These are phyloP conservation scores for Malus hybrid DNA, from an alignment of 331 rosid genomes.

Conservation along the genomic window DNA sequence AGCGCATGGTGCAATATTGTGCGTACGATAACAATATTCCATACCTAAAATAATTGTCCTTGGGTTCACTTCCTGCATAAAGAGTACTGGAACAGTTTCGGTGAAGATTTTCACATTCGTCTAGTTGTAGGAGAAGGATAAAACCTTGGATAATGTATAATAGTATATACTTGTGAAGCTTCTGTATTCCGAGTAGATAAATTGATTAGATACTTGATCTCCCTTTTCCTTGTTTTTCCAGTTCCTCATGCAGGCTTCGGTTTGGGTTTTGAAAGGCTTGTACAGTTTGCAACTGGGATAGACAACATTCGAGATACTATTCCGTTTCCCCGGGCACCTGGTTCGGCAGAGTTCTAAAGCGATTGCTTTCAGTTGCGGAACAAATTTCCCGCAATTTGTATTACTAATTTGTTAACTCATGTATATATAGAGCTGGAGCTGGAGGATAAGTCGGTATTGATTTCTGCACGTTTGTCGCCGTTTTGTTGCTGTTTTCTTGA, in stretches of 20 bases:
- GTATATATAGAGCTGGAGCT: background rate
- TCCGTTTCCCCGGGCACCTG: slow-evolving; percentile 91
- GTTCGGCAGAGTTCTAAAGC: slow-evolving; percentile 67
- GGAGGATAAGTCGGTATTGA: too few relatives aligned
- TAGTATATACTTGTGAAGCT: background rate
- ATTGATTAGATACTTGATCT: background rate
- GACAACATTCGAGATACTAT: slow-evolving; percentile 87
- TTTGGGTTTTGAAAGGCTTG: slow-evolving; percentile 90
- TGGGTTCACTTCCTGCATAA: background rate
- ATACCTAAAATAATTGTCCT: background rate
- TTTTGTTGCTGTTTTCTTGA: background rate
- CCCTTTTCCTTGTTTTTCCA: slow-evolving; percentile 34
- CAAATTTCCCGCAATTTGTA: background rate
- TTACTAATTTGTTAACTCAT: background rate
- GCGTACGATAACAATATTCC: background rate
- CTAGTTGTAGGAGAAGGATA: background rate
- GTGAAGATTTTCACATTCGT: background rate
- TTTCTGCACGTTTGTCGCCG: background rate
- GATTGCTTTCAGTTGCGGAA: background rate
- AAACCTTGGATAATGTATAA: background rate
- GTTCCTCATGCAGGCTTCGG: slow-evolving; percentile 99
- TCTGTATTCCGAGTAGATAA: background rate
- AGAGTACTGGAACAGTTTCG: background rate
- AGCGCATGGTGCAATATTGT: background rate
- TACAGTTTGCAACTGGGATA: slow-evolving; percentile 89